Evolutionary conservation across 768 basidiomycete species (phyloP), one percentile per base, ranked within the genome.

Genomic region (Boletus sensibilis): DNA sequence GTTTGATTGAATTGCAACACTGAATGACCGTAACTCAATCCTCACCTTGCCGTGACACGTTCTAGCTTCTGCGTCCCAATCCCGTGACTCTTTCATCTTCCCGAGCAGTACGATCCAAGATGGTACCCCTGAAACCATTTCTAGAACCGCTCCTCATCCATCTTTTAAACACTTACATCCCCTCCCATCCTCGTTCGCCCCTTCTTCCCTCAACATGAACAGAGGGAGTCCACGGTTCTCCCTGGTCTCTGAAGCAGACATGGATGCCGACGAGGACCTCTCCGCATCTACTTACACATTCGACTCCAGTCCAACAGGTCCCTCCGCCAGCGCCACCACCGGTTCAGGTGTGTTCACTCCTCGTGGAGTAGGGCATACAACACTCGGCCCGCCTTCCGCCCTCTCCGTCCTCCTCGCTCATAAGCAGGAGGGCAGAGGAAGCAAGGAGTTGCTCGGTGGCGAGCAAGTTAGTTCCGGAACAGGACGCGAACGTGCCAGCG

Each of bases 1-100:
- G 57, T 66, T 20, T n/a, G 42, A 55, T 55, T 52, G 6, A 31
- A 54, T 49, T 39, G 29, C 53, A 29, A 42, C 59, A 33, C 55
- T 50, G 31, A 29, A 7, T 55, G 56, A 51, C 38, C 50, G 53
- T 59, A 58, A 65, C 41, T 41, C 31, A 43, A 50, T 16, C 23
- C 20, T 13, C 43, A 40, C 10, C 31, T 59, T 52, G 42, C 56
- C 41, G 39, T 55, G 49, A 48, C 68, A 68, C 68, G 58, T 69
- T 56, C 10, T 53, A 65, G 67, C 55, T 59, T 62, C 63, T 31
- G 20, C 39, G 34, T 64, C 62, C 42, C 67, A 60, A 44, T 68
- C 65, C 57, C 62, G 65, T 61, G 73, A 75, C 55, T 68, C 74
- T 2, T 73, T 78, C 64, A 76, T 79, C 54, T 78, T 79, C 56